Evolutionary conservation across 805 yeast genomes (phyloP), one percentile per base, ranked within the genome.

Genomic region (Zygotorulaspora chibaensis): DNA sequence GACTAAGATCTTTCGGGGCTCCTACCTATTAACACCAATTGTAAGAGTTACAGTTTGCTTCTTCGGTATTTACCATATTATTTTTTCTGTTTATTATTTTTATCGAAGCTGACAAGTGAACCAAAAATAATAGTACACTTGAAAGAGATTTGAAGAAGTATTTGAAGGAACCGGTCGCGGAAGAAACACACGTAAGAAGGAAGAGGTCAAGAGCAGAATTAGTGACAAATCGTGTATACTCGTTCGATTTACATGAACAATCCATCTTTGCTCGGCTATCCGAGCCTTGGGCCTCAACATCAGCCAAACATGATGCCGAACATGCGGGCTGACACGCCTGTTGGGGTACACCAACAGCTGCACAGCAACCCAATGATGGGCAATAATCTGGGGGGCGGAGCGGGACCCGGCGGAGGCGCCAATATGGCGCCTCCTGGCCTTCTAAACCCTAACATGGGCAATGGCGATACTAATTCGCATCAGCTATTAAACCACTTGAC

Each of bases 361-460:
- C 53, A 52, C 33, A 45, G 44, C 25, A 44, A 46, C 25, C 43
- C 47, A 8, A 16, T 49, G 38, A 38, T 44, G 11, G 50, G 52
- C 28, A 27, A 46, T 11, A 15, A 23, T 11, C 40, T 30, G 12
- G 41, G 54, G 41, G 23, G 47, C 53, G 12, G 53, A 52, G 23
- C 45, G 20, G 33, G 39, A 13, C 25, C 25, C 7, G 28, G 34
- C 50, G 45, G 42, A 27, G 49, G 50, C 18, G 38, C 42, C 13
- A 43, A 42, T 11, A 42, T 55, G 38, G 56, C 61, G 3, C 65
- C 65, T 5, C 65, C 63, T 3, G 63, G 65, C 8, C 39, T 60
- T 25, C 36, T 54, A 27, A 40, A 44, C 20, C 49, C 45, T 5
- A 40, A 37, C 26, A 26, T 44, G 8, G 45, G 45, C 10, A 29